These are phyloP conservation scores for Microascus cirrosus DNA, from an alignment of 2,329 filamentous ascomycete species.

Conservation along the genomic window DNA sequence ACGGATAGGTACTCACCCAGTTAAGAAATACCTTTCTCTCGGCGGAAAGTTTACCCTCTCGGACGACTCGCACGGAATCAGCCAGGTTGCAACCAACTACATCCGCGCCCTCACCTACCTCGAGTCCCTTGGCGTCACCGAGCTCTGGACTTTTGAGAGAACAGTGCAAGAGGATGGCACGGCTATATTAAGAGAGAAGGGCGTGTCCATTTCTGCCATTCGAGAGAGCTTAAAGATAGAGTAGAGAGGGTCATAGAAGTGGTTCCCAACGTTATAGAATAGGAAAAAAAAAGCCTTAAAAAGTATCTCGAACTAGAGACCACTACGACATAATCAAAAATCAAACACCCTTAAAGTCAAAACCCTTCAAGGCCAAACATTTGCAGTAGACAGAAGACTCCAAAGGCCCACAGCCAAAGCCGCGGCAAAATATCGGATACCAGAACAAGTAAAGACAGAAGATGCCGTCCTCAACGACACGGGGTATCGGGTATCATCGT, in stretches of 20 bases:
- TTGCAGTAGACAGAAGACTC: neutral
- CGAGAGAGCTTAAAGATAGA: constrained; percentile 14
- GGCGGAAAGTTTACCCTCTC: constrained; percentile 81
- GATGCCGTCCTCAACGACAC: neutral
- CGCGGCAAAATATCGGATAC: neutral
- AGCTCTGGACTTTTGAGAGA: constrained; percentile 47
- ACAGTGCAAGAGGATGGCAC: constrained; percentile 15
- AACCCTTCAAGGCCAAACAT: too few relatives aligned
- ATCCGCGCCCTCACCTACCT: constrained; percentile 58
- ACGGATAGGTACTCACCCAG: neutral
- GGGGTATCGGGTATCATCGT: neutral
- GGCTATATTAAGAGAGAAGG: constrained; percentile 27
- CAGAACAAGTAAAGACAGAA: neutral
- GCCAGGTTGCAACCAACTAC: constrained; percentile 84
- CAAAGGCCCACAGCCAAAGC: neutral
- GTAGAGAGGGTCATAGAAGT: neutral
- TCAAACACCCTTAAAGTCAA: too few relatives aligned
- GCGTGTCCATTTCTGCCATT: constrained; percentile 29
- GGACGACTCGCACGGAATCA: constrained; percentile 86
- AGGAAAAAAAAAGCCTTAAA: too few relatives aligned
- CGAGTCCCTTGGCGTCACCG: constrained; percentile 49
- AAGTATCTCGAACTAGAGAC: too few relatives aligned
- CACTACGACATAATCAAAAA: too few relatives aligned
- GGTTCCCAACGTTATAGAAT: neutral
- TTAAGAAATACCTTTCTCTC: constrained; percentile 49